Evolutionary conservation across 257 asterid genomes (phyloP).

Genomic region (Datura wrightii): DNA sequence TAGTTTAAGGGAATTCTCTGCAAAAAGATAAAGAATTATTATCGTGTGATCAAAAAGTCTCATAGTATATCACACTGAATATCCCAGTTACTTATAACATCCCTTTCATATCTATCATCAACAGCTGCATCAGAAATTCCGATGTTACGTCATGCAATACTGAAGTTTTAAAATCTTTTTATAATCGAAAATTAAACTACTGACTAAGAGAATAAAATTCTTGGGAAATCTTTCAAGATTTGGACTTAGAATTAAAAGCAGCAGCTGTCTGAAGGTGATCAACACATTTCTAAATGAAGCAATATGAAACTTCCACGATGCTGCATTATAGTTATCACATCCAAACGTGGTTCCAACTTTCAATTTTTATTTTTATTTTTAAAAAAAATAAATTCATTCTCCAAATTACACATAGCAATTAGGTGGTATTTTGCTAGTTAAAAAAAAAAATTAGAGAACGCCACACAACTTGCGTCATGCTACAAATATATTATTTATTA

Average conservation of each 20-base stretch:
- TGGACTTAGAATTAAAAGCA: not conserved
- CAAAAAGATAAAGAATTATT: not conserved
- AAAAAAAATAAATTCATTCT: not conserved
- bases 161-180: not conserved
- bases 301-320: conserved; percentile 26
- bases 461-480: conserved; percentile 23
- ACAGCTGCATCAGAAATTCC: not conserved
- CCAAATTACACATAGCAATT: conserved; percentile 23
- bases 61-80: not conserved
- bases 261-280: conserved; percentile 32
- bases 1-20: not conserved
- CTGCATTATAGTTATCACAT: conserved; percentile 23
- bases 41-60: not conserved
- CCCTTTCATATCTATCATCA: conserved; percentile 13
- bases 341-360: conserved; percentile 44
- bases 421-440: not conserved
- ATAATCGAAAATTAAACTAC: not conserved
- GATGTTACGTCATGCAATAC: conserved; percentile 6
- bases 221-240: conserved; percentile 26
- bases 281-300: conserved; percentile 8
- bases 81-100: not conserved
- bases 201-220: not conserved
- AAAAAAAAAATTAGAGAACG: not conserved
- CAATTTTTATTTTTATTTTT: not conserved
- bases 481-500: not conserved